Percentiles rank a stretch among this genome's conserved stretches.
phyloP scores from a whole-genome alignment of 2,329 filamentous ascomycete species.

The Fonsecaea multimorphosa region DNA sequence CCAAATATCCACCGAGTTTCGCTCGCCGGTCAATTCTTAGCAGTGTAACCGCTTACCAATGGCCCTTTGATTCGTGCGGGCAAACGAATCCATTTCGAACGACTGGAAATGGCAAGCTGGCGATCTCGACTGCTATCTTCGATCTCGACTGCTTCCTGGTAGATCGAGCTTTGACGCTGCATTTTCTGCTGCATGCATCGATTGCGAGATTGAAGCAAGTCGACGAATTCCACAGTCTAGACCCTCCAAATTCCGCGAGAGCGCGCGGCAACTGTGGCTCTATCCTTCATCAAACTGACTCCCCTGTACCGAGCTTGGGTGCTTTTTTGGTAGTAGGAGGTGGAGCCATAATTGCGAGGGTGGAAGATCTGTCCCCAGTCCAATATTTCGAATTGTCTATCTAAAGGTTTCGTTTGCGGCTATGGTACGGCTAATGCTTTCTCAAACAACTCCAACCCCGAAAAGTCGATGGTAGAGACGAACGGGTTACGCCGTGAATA shows the following conservation, averaged over 20 bases:
- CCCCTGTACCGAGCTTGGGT: not conserved
- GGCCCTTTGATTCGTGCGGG: not conserved
- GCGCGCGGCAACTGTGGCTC: not conserved
- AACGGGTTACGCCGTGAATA: not conserved
- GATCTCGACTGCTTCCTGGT: not conserved
- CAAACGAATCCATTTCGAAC: not conserved
- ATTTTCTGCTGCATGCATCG: not conserved
- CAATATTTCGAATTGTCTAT: not conserved
- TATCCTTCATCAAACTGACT: not conserved
- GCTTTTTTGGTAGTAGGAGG: not conserved
- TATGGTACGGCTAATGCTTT: not conserved
- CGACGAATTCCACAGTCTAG: not conserved
- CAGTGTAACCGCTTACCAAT: not conserved
- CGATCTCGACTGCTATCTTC: not conserved
- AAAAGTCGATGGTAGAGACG: not conserved
- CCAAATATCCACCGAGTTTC: slow-evolving; percentile 4
- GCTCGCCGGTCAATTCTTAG: slow-evolving; percentile 5
- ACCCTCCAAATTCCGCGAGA: not conserved
- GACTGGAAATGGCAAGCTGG: not conserved
- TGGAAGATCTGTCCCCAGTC: not conserved
- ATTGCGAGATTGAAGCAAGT: not conserved
- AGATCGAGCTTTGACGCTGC: not conserved
- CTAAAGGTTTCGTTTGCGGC: not conserved
- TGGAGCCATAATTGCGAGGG: not conserved
- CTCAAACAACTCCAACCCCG: not conserved